Conservation (phyloP, 2,329 filamentous ascomycete genomes). For the Ophiostoma perfectum region DNA sequence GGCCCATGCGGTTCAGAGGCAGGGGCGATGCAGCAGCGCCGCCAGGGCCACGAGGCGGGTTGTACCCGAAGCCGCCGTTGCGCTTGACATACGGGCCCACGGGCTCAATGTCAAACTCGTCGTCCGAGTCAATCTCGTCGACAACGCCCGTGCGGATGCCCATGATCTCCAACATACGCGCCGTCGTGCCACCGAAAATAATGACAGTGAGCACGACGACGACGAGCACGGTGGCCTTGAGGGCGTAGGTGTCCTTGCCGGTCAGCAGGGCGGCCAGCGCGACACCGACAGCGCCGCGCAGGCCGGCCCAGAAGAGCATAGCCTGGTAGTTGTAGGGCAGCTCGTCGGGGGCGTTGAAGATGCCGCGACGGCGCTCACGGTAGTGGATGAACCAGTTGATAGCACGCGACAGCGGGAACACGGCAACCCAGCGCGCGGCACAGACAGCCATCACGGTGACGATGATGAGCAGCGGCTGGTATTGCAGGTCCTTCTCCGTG, state of each 20-base stretch:
- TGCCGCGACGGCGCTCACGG: slow-evolving; percentile 67
- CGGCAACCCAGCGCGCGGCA: slow-evolving; percentile 83
- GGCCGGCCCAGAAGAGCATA: slow-evolving; percentile 99
- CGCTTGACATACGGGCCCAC: slow-evolving; percentile 75
- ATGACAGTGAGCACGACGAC: slow-evolving; percentile 97
- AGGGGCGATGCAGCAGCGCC: slow-evolving; percentile 47
- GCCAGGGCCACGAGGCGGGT: slow-evolving; percentile 53
- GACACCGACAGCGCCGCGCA: slow-evolving; percentile 92
- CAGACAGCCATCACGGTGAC: slow-evolving; percentile 89
- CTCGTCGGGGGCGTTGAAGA: slow-evolving; percentile 71
- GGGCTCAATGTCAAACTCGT: slow-evolving; percentile 93
- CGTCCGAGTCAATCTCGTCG: slow-evolving; percentile 94
- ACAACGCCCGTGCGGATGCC: slow-evolving; percentile 95
- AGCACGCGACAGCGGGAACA: slow-evolving; percentile 81
- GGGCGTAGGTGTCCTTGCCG: slow-evolving; percentile 72
- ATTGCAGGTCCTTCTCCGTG: slow-evolving; percentile 79
- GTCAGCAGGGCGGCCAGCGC: slow-evolving; percentile 83
- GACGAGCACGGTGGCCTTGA: slow-evolving; percentile 92
- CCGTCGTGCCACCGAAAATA: slow-evolving; percentile 96
- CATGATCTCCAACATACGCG: slow-evolving; percentile 94
- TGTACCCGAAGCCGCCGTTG: slow-evolving; percentile 72
- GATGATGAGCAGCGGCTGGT: slow-evolving; percentile 92
- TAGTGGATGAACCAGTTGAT: slow-evolving; percentile 95
- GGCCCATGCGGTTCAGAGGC: slow-evolving; percentile 48
- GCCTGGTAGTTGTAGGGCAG: slow-evolving; percentile 91